A percentile compares a stretch with the other conserved stretches of the same genome.
Evolutionary conservation across 2,329 filamentous ascomycete genomes (phyloP).

Genomic region (Hymenoscyphus repandus): DNA sequence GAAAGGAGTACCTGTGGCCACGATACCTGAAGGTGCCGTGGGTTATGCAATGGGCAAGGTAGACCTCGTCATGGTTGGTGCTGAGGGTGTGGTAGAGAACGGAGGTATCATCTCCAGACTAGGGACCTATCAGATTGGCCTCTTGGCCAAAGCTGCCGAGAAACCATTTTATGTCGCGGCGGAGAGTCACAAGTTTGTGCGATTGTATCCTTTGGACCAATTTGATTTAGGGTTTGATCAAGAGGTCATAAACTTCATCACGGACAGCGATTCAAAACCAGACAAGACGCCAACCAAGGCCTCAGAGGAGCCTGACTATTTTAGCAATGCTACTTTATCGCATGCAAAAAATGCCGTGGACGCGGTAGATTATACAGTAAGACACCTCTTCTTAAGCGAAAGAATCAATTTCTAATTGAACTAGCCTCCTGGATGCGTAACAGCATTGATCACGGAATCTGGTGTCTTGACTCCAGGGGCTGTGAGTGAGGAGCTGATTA

Average conservation of each 20-base stretch:
- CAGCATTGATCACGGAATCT: constrained; percentile 70
- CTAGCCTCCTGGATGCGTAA: constrained; percentile 62
- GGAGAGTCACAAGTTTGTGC: constrained; percentile 95
- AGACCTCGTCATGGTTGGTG: constrained; percentile 60
- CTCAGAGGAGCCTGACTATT: constrained; percentile 25
- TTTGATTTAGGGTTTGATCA: constrained; percentile 77
- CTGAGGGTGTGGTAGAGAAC: constrained; percentile 89
- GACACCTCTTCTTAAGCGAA: constrained; percentile 19
- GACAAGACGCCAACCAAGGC: constrained; percentile 18
- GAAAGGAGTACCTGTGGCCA: constrained; percentile 76
- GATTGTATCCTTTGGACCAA: constrained; percentile 78
- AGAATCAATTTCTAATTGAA: constrained; percentile 22
- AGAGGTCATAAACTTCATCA: constrained; percentile 68
- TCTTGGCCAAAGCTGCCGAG: constrained; percentile 62
- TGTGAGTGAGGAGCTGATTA: constrained; percentile 64
- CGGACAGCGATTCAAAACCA: constrained; percentile 46
- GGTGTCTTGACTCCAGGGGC: constrained; percentile 66
- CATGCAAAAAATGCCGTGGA: constrained; percentile 32
- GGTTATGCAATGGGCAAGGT: constrained; percentile 76
- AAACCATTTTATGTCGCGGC: constrained; percentile 85
- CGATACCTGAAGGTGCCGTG: constrained; percentile 69
- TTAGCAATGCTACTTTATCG: constrained; percentile 15
- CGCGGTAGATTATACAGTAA: constrained; percentile 67
- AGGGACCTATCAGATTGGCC: constrained; percentile 79
- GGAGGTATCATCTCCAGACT: constrained; percentile 87